Evolutionary conservation across 1,284 basidiomycete species (phyloP), one percentile per base, ranked within the genome.

Genomic region (Phellinidium pouzarii): DNA sequence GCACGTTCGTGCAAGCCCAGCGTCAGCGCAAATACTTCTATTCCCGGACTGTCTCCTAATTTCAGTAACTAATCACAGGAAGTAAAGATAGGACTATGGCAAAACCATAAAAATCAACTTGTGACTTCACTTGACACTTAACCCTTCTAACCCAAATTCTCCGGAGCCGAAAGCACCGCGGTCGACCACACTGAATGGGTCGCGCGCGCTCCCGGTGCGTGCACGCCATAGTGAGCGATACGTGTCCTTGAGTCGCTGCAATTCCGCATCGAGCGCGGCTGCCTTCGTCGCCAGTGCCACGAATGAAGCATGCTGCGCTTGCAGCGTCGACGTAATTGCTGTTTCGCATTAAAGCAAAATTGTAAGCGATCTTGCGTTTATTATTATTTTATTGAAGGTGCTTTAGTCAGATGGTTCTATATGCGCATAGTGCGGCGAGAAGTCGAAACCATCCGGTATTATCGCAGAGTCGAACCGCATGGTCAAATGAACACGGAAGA

Each of bases 291-390:
- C 87, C 27, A 89, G 76, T 3, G 83, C 73, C 22, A 88, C 74
- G 66, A 87, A 89, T 2, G 80, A 83, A 4, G 76, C 71, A 59
- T 90, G 80, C 65, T 89, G 86, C 3, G 82, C 81, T 64, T 87
- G 84, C 20, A 90, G 70, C 7, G 85, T 85, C 2, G 84, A 74
- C 4, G 82, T 71, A 54, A 90, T 84, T 41, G 76, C 87, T 88
- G 55, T 48, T 19, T 46, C 27, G 37, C 25, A 34, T 4, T 47
- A n/a, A 36, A 12, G 27, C 6, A 2, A 19, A 25, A 27, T 7
- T 20, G 31, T 45, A 29, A 22, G 17, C 38, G n/a, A 41, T 48
- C 29, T 37, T 36, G 8, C 4, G 12, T 48, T 36, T 17, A 26
- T 40, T 22, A 22, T 22, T 48, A 14, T 34, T 34, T n/a, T n/a